Conservation (phyloP, 2,329 filamentous ascomycete species). For the Arthrobotrys entomopaga region DNA sequence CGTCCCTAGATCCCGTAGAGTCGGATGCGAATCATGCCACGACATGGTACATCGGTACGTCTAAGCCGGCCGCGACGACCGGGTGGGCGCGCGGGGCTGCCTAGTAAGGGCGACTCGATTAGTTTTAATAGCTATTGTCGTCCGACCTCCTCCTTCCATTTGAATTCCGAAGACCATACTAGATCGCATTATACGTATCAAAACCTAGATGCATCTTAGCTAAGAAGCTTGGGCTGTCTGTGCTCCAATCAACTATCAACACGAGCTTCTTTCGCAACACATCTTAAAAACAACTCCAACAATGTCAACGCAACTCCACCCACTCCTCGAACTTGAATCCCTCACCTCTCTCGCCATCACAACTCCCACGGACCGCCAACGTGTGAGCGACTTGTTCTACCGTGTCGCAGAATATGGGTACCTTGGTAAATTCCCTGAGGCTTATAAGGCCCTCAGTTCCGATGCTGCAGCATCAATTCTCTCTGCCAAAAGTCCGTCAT, state of each 20-base stretch:
- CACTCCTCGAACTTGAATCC: conserved; percentile 38
- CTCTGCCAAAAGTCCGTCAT: conserved; percentile 20
- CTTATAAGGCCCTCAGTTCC: conserved; percentile 20
- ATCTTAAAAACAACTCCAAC: conserved; percentile 26
- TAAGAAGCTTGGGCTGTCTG: too few relatives aligned
- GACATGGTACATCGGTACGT: too few relatives aligned
- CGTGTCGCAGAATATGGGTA: conserved; percentile 29
- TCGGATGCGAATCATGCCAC: too few relatives aligned
- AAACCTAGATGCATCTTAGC: too few relatives aligned
- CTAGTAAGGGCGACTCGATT: too few relatives aligned
- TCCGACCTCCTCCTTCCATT: too few relatives aligned
- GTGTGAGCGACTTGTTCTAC: conserved; percentile 16
- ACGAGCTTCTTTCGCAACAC: neutral
- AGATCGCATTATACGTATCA: too few relatives aligned
- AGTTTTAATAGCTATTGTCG: too few relatives aligned
- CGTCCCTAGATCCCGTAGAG: too few relatives aligned
- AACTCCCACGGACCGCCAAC: neutral
- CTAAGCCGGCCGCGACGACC: too few relatives aligned
- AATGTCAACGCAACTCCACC: conserved; percentile 50
- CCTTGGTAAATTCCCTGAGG: conserved; percentile 43
- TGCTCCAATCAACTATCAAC: conserved; percentile 18
- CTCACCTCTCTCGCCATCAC: conserved; percentile 12
- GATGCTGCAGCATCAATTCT: neutral
- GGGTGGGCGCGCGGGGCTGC: too few relatives aligned
- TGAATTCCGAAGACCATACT: too few relatives aligned